phyloP scores from a whole-genome alignment of 2,329 filamentous ascomycete genomes.

The Fusarium equiseti region DNA sequence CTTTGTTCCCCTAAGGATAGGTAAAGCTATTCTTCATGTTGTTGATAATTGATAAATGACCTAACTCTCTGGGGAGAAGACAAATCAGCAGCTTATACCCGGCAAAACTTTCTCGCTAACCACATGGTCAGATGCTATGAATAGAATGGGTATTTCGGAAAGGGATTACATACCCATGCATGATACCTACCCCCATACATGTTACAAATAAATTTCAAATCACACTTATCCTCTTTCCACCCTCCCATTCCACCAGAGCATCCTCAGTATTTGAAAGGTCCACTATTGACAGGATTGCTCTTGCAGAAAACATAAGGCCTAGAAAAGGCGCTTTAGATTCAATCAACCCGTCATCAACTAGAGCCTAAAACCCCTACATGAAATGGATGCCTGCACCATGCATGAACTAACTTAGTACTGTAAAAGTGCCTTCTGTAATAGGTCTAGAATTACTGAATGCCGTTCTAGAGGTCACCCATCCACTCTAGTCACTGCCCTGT shows the following conservation, averaged over 20 bases:
- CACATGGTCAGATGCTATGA: neutral
- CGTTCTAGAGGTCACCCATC: neutral
- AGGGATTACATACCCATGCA: neutral
- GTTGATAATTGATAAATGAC: neutral
- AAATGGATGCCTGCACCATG: neutral
- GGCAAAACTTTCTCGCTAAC: neutral
- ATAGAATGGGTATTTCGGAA: neutral
- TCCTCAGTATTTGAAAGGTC: neutral
- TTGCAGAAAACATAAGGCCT: neutral
- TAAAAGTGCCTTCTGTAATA: neutral
- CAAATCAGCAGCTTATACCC: neutral
- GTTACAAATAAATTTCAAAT: neutral
- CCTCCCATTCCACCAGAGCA: too few species aligned
- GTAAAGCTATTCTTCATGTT: neutral
- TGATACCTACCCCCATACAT: neutral
- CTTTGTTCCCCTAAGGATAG: neutral
- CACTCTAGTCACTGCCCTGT: too few species aligned
- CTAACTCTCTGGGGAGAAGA: neutral
- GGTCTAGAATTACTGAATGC: neutral
- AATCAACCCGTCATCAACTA: neutral
- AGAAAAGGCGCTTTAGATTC: neutral
- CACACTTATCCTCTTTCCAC: neutral
- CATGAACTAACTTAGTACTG: neutral
- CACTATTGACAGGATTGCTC: neutral
- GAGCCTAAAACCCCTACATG: neutral